Evolutionary conservation across 208 protist genomes (phyloP).

Genomic region (Trypanosoma lewisi): DNA sequence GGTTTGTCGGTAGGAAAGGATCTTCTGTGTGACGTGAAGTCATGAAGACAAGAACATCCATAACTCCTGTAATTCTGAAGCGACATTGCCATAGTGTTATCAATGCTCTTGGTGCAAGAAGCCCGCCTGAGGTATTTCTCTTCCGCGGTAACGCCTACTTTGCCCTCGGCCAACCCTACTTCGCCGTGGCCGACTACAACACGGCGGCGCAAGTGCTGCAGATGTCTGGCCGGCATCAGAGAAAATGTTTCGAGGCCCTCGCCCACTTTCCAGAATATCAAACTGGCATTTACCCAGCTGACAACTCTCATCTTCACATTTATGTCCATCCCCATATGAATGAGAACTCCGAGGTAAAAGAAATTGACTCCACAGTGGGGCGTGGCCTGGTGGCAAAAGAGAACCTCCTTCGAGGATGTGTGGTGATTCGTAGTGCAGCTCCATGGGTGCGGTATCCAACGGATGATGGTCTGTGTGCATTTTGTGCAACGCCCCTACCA

Average conservation of each 20-base stretch:
- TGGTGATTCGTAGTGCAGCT: slow-evolving; percentile 36
- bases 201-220: slow-evolving; percentile 60
- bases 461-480: slow-evolving; percentile 54
- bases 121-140: slow-evolving; percentile 79
- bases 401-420: slow-evolving; percentile 28
- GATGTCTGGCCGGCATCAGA: slow-evolving; percentile 60
- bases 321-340: slow-evolving; percentile 70
- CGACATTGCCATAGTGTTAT: slow-evolving; percentile 78
- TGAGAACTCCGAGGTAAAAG: slow-evolving; percentile 36
- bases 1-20: no score
- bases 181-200: slow-evolving; percentile 85
- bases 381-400: slow-evolving; percentile 57
- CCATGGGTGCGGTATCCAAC: slow-evolving; percentile 78
- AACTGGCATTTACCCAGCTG: slow-evolving; percentile 50
- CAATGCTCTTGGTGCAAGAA: slow-evolving; percentile 67
- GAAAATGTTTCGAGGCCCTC: slow-evolving; percentile 44
- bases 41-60: slow-evolving; percentile 13
- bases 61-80: slow-evolving; percentile 56
- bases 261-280: slow-evolving; percentile 58
- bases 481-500: slow-evolving; percentile 55
- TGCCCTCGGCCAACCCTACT: slow-evolving; percentile 74
- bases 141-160: slow-evolving; percentile 88
- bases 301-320: slow-evolving; percentile 73
- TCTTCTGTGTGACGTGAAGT: slow-evolving; percentile 5
- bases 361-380: slow-evolving; percentile 32